Percentiles rank a stretch among this genome's conserved stretches.
Evolutionary conservation across 2,329 filamentous ascomycete species (phyloP).

Genomic region (Colletotrichum ledebouriae): DNA sequence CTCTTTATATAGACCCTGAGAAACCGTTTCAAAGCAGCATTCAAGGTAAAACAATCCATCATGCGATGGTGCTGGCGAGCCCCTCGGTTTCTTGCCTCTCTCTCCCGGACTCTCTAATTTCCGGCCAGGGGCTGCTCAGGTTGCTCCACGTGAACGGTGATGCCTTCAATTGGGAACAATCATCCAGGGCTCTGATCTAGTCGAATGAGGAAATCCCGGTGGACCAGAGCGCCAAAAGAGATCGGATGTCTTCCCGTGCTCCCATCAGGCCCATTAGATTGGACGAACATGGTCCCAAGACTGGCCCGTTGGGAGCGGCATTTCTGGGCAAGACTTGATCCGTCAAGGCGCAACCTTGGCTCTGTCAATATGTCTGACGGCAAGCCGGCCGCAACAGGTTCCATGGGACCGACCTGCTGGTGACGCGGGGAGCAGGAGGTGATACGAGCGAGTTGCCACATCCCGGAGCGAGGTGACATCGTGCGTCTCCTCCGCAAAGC

Average conservation of each 20-base stretch:
- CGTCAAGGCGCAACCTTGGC: neutral
- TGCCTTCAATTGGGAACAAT: conserved; percentile 31
- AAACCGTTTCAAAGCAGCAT: conserved; percentile 21
- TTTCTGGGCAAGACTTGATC: conserved; percentile 23
- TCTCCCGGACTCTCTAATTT: conserved; percentile 8
- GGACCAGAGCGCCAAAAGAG: neutral
- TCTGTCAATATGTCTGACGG: conserved; percentile 10
- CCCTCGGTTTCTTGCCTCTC: conserved; percentile 5
- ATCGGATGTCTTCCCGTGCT: conserved; percentile 29
- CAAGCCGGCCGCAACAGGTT: conserved; percentile 4
- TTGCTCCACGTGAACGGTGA: conserved; percentile 11
- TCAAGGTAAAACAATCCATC: conserved; percentile 37
- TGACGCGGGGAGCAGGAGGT: neutral
- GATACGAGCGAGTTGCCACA: conserved; percentile 23
- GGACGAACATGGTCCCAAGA: conserved; percentile 29
- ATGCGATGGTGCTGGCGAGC: conserved; percentile 4
- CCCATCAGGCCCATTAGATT: conserved; percentile 11
- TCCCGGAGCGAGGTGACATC: conserved; percentile 23
- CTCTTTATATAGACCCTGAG: conserved; percentile 37
- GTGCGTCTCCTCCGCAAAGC: conserved; percentile 28
- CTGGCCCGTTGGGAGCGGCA: conserved; percentile 7
- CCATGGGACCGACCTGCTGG: neutral
- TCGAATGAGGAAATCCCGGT: neutral
- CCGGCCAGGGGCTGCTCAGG: conserved; percentile 15
- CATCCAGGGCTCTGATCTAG: neutral